Evolutionary conservation across 176 grass and related monocot genomes (phyloP).

Genomic region (Aegilops umbellulata): DNA sequence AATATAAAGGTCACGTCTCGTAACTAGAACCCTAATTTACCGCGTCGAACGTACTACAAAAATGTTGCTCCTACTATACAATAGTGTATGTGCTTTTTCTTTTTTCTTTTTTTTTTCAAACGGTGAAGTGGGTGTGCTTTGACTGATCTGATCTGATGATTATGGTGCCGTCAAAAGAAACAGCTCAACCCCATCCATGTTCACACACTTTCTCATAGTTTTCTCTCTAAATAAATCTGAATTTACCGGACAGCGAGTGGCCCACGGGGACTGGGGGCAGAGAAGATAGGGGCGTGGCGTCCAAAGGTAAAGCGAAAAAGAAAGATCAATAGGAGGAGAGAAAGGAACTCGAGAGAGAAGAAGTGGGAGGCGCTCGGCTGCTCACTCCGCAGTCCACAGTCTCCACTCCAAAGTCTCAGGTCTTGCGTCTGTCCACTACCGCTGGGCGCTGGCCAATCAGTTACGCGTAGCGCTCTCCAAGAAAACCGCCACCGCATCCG

Average conservation of each 20-base stretch:
- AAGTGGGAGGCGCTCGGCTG: neutral
- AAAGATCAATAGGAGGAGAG: neutral
- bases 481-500: neutral
- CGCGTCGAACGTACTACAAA: neutral
- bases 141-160: neutral
- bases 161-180: neutral
- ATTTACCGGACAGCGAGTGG: neutral
- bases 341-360: neutral
- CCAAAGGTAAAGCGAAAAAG: slow-evolving; percentile 10
- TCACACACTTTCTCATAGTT: neutral
- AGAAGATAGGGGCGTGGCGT: neutral
- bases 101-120: too few species aligned
- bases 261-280: neutral
- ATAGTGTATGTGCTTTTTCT: too few species aligned
- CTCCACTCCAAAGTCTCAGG: neutral
- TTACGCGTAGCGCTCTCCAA: slow-evolving; percentile 2
- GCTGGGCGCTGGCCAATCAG: neutral
- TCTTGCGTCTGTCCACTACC: neutral
- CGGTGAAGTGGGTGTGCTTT: neutral
- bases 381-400: neutral
- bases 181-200: neutral
- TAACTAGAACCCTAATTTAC: neutral
- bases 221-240: neutral
- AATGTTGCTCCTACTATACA: neutral
- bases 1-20: too few species aligned